Evolutionary conservation across 805 yeast genomes (phyloP), one percentile per base, ranked within the genome.

Genomic region (Candida anglica): DNA sequence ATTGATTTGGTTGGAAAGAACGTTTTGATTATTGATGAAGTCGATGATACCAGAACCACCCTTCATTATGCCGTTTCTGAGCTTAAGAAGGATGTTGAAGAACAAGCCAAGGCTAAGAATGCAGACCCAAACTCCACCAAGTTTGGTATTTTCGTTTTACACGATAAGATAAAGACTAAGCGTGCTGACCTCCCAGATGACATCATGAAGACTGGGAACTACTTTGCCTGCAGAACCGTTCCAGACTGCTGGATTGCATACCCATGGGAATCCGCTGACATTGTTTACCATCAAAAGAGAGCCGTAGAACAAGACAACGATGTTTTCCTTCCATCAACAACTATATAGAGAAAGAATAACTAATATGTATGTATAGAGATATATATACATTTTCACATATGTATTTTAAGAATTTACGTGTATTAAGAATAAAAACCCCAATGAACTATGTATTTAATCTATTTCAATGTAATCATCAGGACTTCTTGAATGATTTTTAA

Each of bases 171-270:
- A 32, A 84, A 84, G 63, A 73, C 76, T 32, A 84, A 84, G 66
- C 78, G 71, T 45, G 91, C 89, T 19, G 77, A 75, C 30, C 65
- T 84, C 39, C 89, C 91, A 1, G 70, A 66, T 14, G 80, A 76
- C 27, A 72, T 84, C 47, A 63, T 75, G 63, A 63, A 74, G 27
- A 69, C 75, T 32, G 77, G 75, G 33, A 69, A 71, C 42, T 84
- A 84, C 59, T 75, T 81, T 45, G 88, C 83, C 34, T 88, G 87
- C 14, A 75, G 82, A 60, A 67, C 75, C 25, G 85, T 83, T 28
- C 88, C 84, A 22, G 93, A 85, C 51, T 69, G 70, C 38, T 84
- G 94, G 94, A 83, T 81, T 44, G 89, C 93, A 15, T 84, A 84
- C 50, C 94, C 94, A 29, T 84, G 94, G 94, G 93, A 84, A 56